Percentiles rank a stretch among this genome's conserved stretches.
These are phyloP conservation scores for Boletus fagicola DNA, from an alignment of 768 basidiomycete species.

Conservation along the genomic window DNA sequence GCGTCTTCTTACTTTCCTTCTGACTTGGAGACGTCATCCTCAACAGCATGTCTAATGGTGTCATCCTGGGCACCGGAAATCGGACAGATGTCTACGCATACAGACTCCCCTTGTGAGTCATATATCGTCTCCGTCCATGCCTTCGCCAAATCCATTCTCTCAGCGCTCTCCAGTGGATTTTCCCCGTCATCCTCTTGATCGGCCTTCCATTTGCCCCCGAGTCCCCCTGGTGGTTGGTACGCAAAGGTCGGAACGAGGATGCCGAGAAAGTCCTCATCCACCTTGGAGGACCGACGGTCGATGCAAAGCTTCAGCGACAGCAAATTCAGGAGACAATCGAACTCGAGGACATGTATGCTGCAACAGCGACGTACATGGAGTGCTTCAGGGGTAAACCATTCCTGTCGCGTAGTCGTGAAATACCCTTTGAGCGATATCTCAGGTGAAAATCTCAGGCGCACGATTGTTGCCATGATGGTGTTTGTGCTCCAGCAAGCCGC, in stretches of 20 bases:
- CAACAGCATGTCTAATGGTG: conserved; percentile 25
- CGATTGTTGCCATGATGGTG: conserved; percentile 31
- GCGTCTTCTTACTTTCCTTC: not conserved
- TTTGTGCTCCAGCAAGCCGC: conserved; percentile 29
- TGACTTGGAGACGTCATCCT: not conserved
- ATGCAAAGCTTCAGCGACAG: conserved; percentile 23
- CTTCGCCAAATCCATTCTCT: not conserved
- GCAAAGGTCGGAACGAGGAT: conserved; percentile 27
- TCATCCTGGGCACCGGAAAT: conserved; percentile 25
- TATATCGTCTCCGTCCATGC: not conserved
- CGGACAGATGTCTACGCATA: conserved; percentile 25
- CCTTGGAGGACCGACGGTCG: conserved; percentile 24
- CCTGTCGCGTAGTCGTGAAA: too few species aligned
- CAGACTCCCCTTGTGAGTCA: conserved; percentile 27
- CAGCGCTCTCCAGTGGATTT: conserved; percentile 35
- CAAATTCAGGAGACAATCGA: conserved; percentile 31
- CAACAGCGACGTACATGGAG: conserved; percentile 30
- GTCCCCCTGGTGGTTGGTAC: conserved; percentile 36
- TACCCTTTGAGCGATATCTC: not conserved
- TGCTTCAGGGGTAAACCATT: conserved; percentile 30
- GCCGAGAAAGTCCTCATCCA: conserved; percentile 19
- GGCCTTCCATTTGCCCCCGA: conserved; percentile 34
- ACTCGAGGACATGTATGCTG: conserved; percentile 29
- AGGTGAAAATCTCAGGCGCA: conserved; percentile 28
- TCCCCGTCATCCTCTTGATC: conserved; percentile 30